Conservation (phyloP, 2,329 filamentous ascomycete genomes). For the Chaetomium globosum region DNA sequence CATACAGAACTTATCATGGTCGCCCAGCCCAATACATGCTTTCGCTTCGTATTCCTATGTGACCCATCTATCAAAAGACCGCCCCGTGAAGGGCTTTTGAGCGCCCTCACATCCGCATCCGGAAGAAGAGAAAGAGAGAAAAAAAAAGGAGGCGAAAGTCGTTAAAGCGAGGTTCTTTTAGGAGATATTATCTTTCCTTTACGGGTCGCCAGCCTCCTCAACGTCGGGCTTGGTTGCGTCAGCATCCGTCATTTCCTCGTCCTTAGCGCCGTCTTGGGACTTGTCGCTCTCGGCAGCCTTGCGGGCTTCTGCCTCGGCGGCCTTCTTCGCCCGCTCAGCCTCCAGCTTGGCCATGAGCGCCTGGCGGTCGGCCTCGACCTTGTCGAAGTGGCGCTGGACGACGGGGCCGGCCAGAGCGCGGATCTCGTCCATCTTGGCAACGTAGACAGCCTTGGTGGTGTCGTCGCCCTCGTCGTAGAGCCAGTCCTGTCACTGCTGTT, state of each 20-base stretch:
- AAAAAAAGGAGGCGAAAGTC: constrained; percentile 16
- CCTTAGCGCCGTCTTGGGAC: constrained; percentile 51
- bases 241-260: constrained; percentile 67
- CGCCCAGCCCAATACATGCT: constrained; percentile 35
- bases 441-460: constrained; percentile 87
- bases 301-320: constrained; percentile 57
- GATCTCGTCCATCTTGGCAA: constrained; percentile 95
- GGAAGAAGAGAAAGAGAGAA: constrained; percentile 18
- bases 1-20: constrained; percentile 19
- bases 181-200: constrained; percentile 10
- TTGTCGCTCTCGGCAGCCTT: constrained; percentile 58
- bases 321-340: constrained; percentile 75
- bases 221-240: constrained; percentile 56
- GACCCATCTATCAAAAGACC: constrained; percentile 34
- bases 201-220: constrained; percentile 46
- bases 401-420: constrained; percentile 87
- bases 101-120: constrained; percentile 15
- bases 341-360: constrained; percentile 75
- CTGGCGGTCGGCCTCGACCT: constrained; percentile 83
- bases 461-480: constrained; percentile 97
- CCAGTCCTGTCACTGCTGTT: constrained; percentile 73
- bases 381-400: constrained; percentile 92
- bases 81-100: constrained; percentile 25
- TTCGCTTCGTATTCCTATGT: constrained; percentile 35
- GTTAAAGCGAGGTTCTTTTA: neutral